Evolutionary conservation across 345 rosid genomes (phyloP), one percentile per base, ranked within the genome.

Genomic region (Gossypioides kirkii): DNA sequence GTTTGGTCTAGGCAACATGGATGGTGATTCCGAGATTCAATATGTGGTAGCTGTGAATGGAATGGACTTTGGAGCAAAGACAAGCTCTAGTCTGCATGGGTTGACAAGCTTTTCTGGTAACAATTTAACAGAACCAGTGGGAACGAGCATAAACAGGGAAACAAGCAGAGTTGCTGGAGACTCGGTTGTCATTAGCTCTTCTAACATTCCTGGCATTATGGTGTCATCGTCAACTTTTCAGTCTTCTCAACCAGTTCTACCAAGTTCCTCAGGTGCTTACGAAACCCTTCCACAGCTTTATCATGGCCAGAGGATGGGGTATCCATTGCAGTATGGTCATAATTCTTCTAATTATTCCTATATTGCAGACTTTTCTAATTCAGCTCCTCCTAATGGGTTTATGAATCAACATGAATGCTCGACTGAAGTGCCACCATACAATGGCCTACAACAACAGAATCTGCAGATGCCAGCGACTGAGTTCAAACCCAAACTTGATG

Each of bases 31-130:
- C 69, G 95, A 88, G 85, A 72, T 89, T 76, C 89, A 88, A 14
- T 91, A 82, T 80, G 83, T 91, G 72, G 88, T 86, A 76, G 93
- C 95, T 74, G 86, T 91, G 28, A 91, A 90, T 85, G 88, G 94
- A 74, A 85, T 90, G 87, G 89, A 88, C 78, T 67, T 85, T 13
- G 93, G 87, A 65, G 78, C 83, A 56, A 74, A 86, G 82, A 87
- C 75, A 80, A 76, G 77, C 72, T 83, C 83, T 4, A 72, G 43
- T 69, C 74, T 81, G 72, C 77, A 74, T 78, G 90, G 84, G 60
- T 38, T 87, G 72, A 82, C 82, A 71, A 78, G 82, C 82, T 80
- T 83, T 74, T 87, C 87, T 17, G 83, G 83, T 59, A 87, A 84
- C 72, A 89, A 87, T 77, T 73, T 86, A 43, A 83, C 82, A 70